Percentiles rank a stretch among this genome's conserved stretches.
phyloP scores from a whole-genome alignment of 164 flowering plant species.

The Taxillus chinensis region DNA sequence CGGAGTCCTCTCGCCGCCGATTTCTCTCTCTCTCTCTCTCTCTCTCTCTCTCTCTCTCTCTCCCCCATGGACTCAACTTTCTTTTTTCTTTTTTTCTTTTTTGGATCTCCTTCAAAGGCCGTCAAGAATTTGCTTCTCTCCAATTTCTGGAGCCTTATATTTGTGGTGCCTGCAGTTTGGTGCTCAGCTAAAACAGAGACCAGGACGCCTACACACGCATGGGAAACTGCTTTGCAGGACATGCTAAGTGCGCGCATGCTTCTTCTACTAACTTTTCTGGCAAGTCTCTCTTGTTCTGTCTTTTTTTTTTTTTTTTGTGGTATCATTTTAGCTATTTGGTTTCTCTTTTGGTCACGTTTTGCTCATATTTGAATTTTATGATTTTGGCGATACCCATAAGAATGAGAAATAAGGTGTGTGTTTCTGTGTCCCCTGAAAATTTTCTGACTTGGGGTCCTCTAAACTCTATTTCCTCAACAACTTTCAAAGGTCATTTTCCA shows the following conservation, averaged over 20 bases:
- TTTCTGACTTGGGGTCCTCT: too few relatives aligned
- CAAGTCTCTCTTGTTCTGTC: background rate
- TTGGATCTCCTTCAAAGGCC: background rate
- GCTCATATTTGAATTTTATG: background rate
- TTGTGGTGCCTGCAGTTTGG: background rate
- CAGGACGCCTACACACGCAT: background rate
- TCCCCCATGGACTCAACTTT: background rate
- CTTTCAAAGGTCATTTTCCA: too few relatives aligned
- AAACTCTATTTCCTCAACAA: too few relatives aligned
- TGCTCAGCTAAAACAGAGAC: background rate
- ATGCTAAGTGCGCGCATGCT: conserved; percentile 39
- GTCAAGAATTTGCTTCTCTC: background rate
- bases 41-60: background rate
- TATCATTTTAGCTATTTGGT: background rate
- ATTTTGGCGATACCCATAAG: too few relatives aligned
- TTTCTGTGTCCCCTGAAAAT: too few relatives aligned
- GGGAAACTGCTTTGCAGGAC: conserved; percentile 14
- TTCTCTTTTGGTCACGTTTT: background rate
- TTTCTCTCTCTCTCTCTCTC: too few relatives aligned
- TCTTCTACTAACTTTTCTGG: conserved; percentile 27
- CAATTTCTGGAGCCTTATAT: background rate
- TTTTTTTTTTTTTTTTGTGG: background rate
- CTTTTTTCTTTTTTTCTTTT: background rate
- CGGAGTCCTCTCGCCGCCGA: too few relatives aligned
- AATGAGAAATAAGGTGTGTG: too few relatives aligned